Evolutionary conservation across 1,284 basidiomycete species (phyloP).

Genomic region (Entoloma clypeatum): DNA sequence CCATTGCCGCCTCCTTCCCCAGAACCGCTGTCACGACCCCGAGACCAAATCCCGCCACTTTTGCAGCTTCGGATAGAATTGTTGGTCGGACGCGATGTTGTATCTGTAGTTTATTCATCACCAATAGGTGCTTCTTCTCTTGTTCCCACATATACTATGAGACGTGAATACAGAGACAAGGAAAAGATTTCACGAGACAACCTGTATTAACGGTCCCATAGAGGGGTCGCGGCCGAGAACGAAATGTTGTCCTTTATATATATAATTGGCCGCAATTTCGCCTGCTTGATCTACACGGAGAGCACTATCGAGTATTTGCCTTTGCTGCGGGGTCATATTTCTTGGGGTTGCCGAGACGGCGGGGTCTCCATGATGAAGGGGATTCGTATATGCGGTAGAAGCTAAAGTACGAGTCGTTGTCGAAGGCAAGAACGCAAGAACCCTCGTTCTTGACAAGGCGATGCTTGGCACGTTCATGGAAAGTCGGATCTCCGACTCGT

Average conservation of each 20-base stretch:
- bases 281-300: slow-evolving; percentile 91
- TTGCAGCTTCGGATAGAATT: slow-evolving; percentile 78
- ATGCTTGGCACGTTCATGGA: too few relatives aligned
- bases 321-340: slow-evolving; percentile 45
- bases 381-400: slow-evolving; percentile 36
- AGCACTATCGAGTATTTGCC: slow-evolving; percentile 53
- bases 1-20: slow-evolving; percentile 95
- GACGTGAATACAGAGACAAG: slow-evolving; percentile 5
- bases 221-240: slow-evolving; percentile 61
- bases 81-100: slow-evolving; percentile 89
- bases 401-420: slow-evolving; percentile 20
- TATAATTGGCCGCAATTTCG: slow-evolving; percentile 91
- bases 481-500: too few relatives aligned
- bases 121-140: slow-evolving; percentile 87
- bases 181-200: slow-evolving; percentile 29
- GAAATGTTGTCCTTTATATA: slow-evolving; percentile 81
- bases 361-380: slow-evolving; percentile 28
- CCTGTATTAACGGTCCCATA: slow-evolving; percentile 75
- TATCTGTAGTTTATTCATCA: slow-evolving; percentile 79
- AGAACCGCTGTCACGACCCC: slow-evolving; percentile 85
- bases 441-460: too few relatives aligned
- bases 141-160: slow-evolving; percentile 93
- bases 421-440: neutral
- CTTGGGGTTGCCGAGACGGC: slow-evolving; percentile 47
- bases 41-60: slow-evolving; percentile 80